Conservation (phyloP, 495 filamentous ascomycete species). For the Tetracladium marchalianum region DNA sequence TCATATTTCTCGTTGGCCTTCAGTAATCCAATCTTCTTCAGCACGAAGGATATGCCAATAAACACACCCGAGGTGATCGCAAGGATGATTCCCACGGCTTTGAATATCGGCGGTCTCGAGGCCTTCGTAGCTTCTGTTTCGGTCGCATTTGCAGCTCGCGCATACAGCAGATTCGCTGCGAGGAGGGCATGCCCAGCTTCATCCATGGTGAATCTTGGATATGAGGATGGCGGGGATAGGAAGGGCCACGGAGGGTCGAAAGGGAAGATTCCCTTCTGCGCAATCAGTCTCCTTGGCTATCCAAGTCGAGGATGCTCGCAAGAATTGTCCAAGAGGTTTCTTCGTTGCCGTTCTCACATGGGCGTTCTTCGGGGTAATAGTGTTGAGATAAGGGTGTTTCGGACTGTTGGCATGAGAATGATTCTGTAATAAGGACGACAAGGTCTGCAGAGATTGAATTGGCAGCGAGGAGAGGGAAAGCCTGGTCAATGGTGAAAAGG, state of each 20-base stretch:
- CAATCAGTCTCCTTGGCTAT: background rate
- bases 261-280: background rate
- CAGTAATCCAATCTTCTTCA: slow-evolving; percentile 88
- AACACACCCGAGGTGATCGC: slow-evolving; percentile 86
- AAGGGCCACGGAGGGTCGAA: background rate
- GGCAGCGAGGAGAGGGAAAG: too few species aligned
- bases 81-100: slow-evolving; percentile 77
- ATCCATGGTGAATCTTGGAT: slow-evolving; percentile 33
- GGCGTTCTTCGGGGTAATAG: background rate
- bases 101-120: slow-evolving; percentile 44
- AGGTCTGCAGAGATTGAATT: too few species aligned
- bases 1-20: slow-evolving; percentile 94
- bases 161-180: slow-evolving; percentile 36
- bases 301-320: background rate
- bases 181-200: slow-evolving; percentile 27
- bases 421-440: too few species aligned
- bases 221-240: too few species aligned
- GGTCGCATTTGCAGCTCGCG: slow-evolving; percentile 22
- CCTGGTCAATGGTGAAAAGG: too few species aligned
- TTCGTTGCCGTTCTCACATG: background rate
- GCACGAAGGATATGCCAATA: slow-evolving; percentile 89
- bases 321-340: background rate
- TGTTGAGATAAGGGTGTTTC: background rate
- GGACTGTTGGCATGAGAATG: background rate
- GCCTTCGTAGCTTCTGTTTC: slow-evolving; percentile 3